Percentiles rank a stretch among this genome's conserved stretches.
Evolutionary conservation across 1,139 yeast genomes (phyloP).

Genomic region (Taphrina wiesneri): DNA sequence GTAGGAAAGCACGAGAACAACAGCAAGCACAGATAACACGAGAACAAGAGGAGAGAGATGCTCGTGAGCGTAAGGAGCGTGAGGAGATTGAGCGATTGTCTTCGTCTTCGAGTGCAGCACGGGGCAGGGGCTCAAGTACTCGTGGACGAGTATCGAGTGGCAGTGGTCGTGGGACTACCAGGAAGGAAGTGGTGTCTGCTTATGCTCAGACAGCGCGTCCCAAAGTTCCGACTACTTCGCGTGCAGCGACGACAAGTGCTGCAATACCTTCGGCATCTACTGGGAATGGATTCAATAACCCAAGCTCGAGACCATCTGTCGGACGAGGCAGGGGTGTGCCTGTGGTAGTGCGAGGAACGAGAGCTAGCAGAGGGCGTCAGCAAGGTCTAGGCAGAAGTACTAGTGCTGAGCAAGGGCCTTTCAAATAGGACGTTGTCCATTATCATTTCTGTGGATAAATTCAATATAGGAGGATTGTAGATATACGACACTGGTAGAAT

Average conservation of each 20-base stretch:
- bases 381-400: constrained; percentile 16
- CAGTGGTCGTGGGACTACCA: constrained; percentile 8
- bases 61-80: constrained; percentile 6
- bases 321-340: constrained; percentile 25
- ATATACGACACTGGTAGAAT: not conserved
- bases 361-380: constrained; percentile 29
- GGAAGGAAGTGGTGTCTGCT: constrained; percentile 21
- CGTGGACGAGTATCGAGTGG: constrained; percentile 3
- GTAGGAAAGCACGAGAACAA: constrained; percentile 1
- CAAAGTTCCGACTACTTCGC: not conserved
- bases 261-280: not conserved
- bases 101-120: constrained; percentile 6
- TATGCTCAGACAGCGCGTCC: constrained; percentile 28
- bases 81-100: constrained; percentile 7
- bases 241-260: not conserved
- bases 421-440: not conserved
- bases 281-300: not conserved
- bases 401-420: constrained; percentile 7
- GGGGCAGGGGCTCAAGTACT: constrained; percentile 4
- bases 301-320: not conserved
- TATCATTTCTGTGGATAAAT: not conserved
- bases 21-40: constrained; percentile 18
- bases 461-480: not conserved
- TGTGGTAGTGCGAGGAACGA: constrained; percentile 19
- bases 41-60: constrained; percentile 15